These are phyloP conservation scores for Didymosphaeria variabile DNA, from an alignment of 2,329 filamentous ascomycete genomes.

Conservation along the genomic window DNA sequence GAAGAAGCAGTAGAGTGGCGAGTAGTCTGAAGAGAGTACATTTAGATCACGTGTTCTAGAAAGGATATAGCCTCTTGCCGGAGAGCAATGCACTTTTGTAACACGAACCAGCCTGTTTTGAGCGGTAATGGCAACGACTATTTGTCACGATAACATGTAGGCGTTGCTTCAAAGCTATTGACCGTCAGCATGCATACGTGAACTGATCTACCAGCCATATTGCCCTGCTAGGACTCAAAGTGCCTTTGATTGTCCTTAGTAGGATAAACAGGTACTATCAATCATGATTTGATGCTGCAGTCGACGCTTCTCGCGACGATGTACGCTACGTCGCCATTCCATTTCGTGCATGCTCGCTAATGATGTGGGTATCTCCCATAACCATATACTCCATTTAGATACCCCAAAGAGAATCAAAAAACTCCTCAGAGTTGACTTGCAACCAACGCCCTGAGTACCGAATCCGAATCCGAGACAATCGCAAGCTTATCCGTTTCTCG, in stretches of 20 bases:
- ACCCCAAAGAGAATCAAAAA: not conserved
- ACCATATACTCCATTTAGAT: conserved; percentile 1
- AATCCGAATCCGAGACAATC: not conserved
- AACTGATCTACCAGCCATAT: not conserved
- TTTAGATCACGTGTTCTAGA: not conserved
- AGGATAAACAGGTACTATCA: not conserved
- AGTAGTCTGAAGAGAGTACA: not conserved
- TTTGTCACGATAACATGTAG: not conserved
- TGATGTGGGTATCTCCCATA: conserved; percentile 9
- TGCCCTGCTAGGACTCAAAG: not conserved
- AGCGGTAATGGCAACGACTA: not conserved
- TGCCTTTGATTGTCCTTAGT: not conserved
- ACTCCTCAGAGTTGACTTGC: not conserved
- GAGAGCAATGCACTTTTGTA: not conserved
- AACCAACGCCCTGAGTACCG: not conserved
- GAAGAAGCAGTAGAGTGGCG: conserved; percentile 32
- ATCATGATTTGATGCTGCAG: not conserved
- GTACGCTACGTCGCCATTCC: not conserved
- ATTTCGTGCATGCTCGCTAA: not conserved
- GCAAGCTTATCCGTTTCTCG: not conserved
- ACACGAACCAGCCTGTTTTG: not conserved
- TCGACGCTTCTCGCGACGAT: not conserved
- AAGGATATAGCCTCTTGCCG: not conserved
- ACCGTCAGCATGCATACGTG: not conserved
- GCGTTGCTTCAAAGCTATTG: not conserved